These are phyloP conservation scores for Papiliotrema terrestris DNA, from an alignment of 1,284 basidiomycete genomes.

Conservation along the genomic window DNA sequence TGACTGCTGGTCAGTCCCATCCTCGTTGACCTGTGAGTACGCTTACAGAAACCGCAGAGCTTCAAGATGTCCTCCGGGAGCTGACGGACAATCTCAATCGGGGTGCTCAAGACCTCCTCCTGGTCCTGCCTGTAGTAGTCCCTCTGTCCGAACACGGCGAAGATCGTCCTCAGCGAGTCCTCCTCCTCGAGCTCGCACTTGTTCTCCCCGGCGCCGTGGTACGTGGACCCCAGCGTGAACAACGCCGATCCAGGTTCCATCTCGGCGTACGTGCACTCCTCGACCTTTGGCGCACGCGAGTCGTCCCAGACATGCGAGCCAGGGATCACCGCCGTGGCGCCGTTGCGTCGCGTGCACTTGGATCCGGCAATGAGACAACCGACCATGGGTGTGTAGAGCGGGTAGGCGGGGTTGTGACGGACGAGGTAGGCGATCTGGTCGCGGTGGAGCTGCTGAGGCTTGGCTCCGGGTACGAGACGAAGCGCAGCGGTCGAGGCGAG, in stretches of 20 bases:
- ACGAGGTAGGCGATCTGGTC: constrained; percentile 19
- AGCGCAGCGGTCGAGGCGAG: constrained; percentile 17
- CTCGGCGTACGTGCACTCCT: constrained; percentile 5
- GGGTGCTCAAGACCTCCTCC: constrained; percentile 20
- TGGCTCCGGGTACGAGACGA: constrained; percentile 16
- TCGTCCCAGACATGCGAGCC: constrained; percentile 18
- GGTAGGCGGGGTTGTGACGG: constrained; percentile 12
- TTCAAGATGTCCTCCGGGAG: constrained; percentile 19
- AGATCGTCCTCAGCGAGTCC: constrained; percentile 18
- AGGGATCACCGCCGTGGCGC: constrained; percentile 20
- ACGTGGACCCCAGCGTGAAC: constrained; percentile 19
- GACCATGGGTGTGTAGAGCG: constrained; percentile 20
- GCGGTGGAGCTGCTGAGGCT: constrained; percentile 19
- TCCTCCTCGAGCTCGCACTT: constrained; percentile 13
- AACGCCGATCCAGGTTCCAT: constrained; percentile 24
- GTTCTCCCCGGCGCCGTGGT: constrained; percentile 23
- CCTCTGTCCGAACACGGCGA: constrained; percentile 22
- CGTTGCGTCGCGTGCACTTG: constrained; percentile 17
- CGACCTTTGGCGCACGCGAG: constrained; percentile 12
- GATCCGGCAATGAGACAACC: constrained; percentile 22
- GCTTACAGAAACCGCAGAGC: constrained; percentile 21
- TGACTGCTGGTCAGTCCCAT: constrained; percentile 8
- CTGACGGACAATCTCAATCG: constrained; percentile 13
- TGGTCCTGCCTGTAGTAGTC: constrained; percentile 24
- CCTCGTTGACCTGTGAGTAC: neutral